Evolutionary conservation across 23 red algal species (phyloP).

Genomic region (Gracilaria gracilis): DNA sequence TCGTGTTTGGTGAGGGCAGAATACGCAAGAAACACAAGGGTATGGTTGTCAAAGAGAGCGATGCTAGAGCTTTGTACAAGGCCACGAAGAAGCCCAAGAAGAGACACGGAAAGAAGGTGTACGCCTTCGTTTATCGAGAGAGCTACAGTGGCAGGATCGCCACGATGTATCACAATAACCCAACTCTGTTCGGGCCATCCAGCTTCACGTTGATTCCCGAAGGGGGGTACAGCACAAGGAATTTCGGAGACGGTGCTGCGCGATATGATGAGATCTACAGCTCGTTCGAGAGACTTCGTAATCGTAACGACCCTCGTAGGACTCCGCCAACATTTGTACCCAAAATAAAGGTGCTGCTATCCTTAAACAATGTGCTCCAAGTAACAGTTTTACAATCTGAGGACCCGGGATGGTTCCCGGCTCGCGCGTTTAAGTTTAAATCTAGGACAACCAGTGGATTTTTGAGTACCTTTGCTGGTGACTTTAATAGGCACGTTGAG

Average conservation of each 20-base stretch:
- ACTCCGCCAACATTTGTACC: too few relatives aligned
- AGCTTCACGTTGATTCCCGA: not conserved
- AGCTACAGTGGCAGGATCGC: not conserved
- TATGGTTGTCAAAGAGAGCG: not conserved
- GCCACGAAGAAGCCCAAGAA: not conserved
- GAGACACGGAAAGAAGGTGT: not conserved
- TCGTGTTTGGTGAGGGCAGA: conserved; percentile 12
- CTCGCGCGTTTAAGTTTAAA: conserved; percentile 6
- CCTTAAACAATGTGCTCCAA: too few relatives aligned
- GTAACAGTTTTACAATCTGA: not conserved
- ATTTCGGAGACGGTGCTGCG: not conserved
- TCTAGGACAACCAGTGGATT: conserved; percentile 23
- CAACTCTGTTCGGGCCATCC: not conserved
- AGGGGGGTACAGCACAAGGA: not conserved
- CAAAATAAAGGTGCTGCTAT: too few relatives aligned
- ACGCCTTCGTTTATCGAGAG: not conserved
- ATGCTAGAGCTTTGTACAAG: not conserved
- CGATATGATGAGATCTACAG: not conserved
- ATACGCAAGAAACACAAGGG: too few relatives aligned
- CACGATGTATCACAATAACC: not conserved
- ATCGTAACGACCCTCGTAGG: too few relatives aligned
- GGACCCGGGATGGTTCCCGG: conserved; percentile 1
- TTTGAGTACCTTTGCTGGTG: not conserved
- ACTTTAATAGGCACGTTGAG: not conserved
- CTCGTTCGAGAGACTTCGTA: not conserved